Evolutionary conservation across 305 asterid genomes (phyloP).

Genomic region (Nicotiana rustica): DNA sequence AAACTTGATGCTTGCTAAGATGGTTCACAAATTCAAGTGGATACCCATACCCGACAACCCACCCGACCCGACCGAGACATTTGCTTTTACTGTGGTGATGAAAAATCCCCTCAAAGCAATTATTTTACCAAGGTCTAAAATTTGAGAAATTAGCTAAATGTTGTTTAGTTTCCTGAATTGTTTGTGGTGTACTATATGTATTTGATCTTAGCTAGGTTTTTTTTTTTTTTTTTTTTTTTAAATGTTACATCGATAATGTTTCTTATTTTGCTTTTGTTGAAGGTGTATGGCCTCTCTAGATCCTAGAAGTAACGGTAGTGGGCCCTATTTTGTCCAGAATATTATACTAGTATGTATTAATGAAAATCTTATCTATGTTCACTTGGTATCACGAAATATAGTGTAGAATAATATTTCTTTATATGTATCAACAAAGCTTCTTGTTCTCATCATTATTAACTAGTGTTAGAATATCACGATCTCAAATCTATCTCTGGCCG

Average conservation of each 20-base stretch:
- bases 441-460: not conserved
- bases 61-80: slow-evolving; percentile 88
- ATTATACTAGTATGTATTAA: not conserved
- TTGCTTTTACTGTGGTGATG: slow-evolving; percentile 91
- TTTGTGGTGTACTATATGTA: not conserved
- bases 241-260: not conserved
- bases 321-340: not conserved
- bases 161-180: not conserved
- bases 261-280: slow-evolving; percentile 12
- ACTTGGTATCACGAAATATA: not conserved
- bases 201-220: not conserved
- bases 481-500: too few species aligned
- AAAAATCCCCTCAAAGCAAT: slow-evolving; percentile 85
- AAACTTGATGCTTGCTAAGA: slow-evolving; percentile 66
- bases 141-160: slow-evolving; percentile 43
- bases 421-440: not conserved
- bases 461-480: too few species aligned
- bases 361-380: not conserved
- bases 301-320: not conserved
- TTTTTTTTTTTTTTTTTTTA: not conserved
- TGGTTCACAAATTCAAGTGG: slow-evolving; percentile 89
- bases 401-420: not conserved
- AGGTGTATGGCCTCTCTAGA: not conserved
- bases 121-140: slow-evolving; percentile 64
- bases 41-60: slow-evolving; percentile 72